These are phyloP conservation scores for Ustilago tritici DNA, from an alignment of 1,284 basidiomycete species.

Conservation along the genomic window DNA sequence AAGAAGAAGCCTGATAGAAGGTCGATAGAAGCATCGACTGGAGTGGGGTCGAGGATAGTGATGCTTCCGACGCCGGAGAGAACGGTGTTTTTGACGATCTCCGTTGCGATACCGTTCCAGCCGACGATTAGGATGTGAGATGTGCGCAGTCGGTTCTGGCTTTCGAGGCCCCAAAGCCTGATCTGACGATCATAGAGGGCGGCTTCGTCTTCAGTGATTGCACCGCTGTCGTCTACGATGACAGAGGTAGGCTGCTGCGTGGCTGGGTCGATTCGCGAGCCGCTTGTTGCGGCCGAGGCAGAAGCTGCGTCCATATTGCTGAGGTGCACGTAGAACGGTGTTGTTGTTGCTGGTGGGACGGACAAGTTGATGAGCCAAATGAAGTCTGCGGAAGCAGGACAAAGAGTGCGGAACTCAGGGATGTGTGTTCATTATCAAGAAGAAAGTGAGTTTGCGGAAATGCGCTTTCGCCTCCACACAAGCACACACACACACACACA, in stretches of 20 bases:
- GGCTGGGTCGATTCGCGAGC: constrained; percentile 4
- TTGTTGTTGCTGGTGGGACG: not conserved
- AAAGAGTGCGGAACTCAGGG: constrained; percentile 19
- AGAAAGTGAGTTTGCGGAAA: constrained; percentile 11
- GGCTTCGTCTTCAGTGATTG: constrained; percentile 76
- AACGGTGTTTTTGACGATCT: constrained; percentile 90
- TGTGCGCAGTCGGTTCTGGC: constrained; percentile 95
- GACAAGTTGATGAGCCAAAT: constrained; percentile 5
- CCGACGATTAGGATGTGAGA: constrained; percentile 88
- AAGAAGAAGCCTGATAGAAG: constrained; percentile 93
- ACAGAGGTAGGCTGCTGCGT: not conserved
- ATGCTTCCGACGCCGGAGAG: constrained; percentile 75
- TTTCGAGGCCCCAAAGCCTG: constrained; percentile 95
- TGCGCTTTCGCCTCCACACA: constrained; percentile 21
- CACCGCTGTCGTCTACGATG: constrained; percentile 4
- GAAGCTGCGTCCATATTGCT: not conserved
- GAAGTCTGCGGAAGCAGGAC: not conserved
- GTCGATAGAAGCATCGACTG: constrained; percentile 75
- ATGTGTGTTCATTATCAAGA: not conserved
- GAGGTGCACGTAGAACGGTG: not conserved
- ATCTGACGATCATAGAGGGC: constrained; percentile 96
- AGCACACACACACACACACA: not conserved
- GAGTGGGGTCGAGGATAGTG: constrained; percentile 72
- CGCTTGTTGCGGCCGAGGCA: not conserved
- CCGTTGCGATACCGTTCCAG: constrained; percentile 88